Base-by-base conservation (phyloP, 1,284 basidiomycete species). In the Ustilago esculenta region DNA sequence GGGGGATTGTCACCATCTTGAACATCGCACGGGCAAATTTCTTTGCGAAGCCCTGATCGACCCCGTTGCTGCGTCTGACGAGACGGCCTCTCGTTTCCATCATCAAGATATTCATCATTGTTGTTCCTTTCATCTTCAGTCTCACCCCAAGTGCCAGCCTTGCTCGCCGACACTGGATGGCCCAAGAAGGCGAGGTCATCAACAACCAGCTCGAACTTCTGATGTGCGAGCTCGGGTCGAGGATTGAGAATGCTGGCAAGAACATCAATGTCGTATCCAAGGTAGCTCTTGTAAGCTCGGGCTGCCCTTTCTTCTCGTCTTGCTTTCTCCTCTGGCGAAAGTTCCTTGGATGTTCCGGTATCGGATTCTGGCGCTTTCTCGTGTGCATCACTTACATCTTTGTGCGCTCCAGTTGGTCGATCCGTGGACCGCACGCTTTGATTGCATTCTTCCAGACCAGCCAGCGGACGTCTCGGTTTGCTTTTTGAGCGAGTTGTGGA, bases 101-200 rank as follows among this genome's bases (percentile, higher is more conserved):
- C n/a, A n/a, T n/a, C n/a, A n/a, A n/a, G n/a, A n/a, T n/a, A 42
- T 14, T 14, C 42, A 1, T 48, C 18, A 11, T 27, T 18, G 8
- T 57, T 57, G 21, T 54, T 29, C 1, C 12, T 45, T 7, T 43
- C 43, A 3, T 25, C 25, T 2, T 35, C 51, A 6, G 40, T 12
- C 27, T 29, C 27, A 12, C 27, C 27, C 27, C 72, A 73, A 6
- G 30, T 34, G 2, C 64, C 69, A 5, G 29, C 34, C 37, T 85
- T 76, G 29, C 90, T 89, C 10, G 88, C 87, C 74, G 89, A 90
- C 1, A 98, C 92, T 0, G 95, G 95, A 82, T 98, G 94, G 0
- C 95, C 95, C 34, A 98, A 86, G 80, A 98, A 98, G 2, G 89
- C 91, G n/a, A 98, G 86, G 75, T 94, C 90, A 76, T 98, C 94